Base-by-base conservation (phyloP, 2,329 filamentous ascomycete genomes). In the Hymenoscyphus salicellus region DNA sequence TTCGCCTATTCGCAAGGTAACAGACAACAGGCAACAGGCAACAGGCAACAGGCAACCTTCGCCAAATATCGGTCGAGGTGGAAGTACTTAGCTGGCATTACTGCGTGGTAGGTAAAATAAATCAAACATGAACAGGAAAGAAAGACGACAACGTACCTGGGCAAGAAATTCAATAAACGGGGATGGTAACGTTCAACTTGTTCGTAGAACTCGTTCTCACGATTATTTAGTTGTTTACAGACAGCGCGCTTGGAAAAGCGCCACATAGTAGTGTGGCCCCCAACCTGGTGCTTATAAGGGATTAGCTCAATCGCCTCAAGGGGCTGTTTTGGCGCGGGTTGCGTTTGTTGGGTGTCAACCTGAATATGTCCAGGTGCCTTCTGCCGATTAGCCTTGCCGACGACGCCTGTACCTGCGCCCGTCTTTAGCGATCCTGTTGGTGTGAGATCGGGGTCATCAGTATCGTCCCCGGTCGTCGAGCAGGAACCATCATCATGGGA, bases 161-260 rank as follows among this genome's bases (percentile, higher is more conserved):
- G 95, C 69, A 99, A 83, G 75, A 98, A 99, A 52, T 90, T 87
- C 65, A 99, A 81, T 73, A 99, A 83, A 75, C 97, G 90, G 69
- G 93, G 91, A 77, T 99, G 94, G 70, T 92, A 87, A 73, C 87
- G 88, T 80, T 99, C 95, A 72, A 98, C 92, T 62, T 89, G 95
- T 78, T 99, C 95, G 77, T 99, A 99, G 76, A 99, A 99, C 78
- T 97, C 92, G 78, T 99, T 99, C 76, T 99, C 95, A 73, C 94
- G 86, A 76, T 97, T 99, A 77, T 97, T 99, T 74, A 99, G 85
- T 79, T 97, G 93, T 79, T 99, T 99, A 83, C 95, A 99, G 11
- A 99, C 93, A 63, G 95, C 95, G 72, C 93, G 87, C 70, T 92
- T 89, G 20, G 95, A 98, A 75, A 99, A 98, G 52, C 94, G 89